Percentiles rank a stretch among this genome's conserved stretches.
Evolutionary conservation across 768 basidiomycete species (phyloP).

Genomic region (Tylopilus vinaceipallidus): DNA sequence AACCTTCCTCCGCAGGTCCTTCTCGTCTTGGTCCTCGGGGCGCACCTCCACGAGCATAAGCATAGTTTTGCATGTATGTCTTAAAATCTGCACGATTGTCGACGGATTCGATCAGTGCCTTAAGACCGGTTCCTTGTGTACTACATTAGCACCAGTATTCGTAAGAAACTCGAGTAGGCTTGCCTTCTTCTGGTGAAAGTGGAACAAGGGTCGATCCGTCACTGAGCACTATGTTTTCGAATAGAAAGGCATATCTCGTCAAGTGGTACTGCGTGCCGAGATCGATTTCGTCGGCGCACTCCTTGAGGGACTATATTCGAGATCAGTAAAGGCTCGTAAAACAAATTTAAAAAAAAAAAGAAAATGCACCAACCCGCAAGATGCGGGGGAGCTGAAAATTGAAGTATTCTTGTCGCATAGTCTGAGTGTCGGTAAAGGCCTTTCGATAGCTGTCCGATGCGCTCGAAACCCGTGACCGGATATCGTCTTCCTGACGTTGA

Average conservation of each 20-base stretch:
- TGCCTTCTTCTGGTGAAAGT: constrained; percentile 68
- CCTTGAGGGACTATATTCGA: constrained; percentile 72
- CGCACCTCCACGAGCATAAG: constrained; percentile 74
- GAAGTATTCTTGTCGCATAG: constrained; percentile 94
- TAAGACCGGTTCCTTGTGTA: constrained; percentile 63
- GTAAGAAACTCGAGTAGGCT: constrained; percentile 13
- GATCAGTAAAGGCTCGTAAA: no score
- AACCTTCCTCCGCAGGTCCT: constrained; percentile 89
- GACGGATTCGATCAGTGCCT: constrained; percentile 84
- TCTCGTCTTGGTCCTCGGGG: constrained; percentile 80
- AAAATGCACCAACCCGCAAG: constrained; percentile 71
- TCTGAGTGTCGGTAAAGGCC: constrained; percentile 84
- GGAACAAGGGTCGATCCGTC: constrained; percentile 85
- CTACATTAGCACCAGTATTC: neutral
- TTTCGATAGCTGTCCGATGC: constrained; percentile 90
- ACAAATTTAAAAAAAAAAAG: no score
- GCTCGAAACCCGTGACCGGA: constrained; percentile 77
- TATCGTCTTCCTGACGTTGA: constrained; percentile 92
- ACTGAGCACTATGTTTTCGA: constrained; percentile 84
- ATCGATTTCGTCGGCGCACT: constrained; percentile 94
- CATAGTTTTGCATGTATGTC: constrained; percentile 96
- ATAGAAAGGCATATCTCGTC: constrained; percentile 90
- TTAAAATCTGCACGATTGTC: constrained; percentile 96
- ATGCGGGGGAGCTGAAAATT: constrained; percentile 95
- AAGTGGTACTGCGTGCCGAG: constrained; percentile 98